Conservation (phyloP, 1,284 basidiomycete species). For the Ceratobasidium sp. region DNA sequence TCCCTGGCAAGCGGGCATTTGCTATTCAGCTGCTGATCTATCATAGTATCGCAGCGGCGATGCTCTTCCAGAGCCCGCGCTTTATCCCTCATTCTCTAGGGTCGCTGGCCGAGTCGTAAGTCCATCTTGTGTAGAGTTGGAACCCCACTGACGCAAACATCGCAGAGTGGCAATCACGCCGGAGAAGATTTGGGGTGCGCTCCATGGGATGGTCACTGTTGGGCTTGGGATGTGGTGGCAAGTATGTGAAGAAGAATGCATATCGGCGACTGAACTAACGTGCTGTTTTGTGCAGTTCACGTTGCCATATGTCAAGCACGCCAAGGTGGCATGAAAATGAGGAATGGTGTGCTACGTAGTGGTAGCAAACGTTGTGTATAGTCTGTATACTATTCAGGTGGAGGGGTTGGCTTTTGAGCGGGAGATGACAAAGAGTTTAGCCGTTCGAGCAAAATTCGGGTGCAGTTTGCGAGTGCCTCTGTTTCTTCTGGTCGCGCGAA, state of each 20-base stretch:
- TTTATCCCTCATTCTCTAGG: constrained; percentile 82
- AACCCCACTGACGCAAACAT: neutral
- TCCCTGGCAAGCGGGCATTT: constrained; percentile 84
- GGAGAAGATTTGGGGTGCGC: constrained; percentile 49
- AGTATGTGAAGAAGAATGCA: constrained; percentile 27
- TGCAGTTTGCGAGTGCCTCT: constrained; percentile 75
- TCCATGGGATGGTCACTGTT: constrained; percentile 49
- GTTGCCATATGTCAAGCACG: constrained; percentile 13
- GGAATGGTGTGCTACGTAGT: neutral
- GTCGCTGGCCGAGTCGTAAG: constrained; percentile 62
- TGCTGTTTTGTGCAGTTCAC: constrained; percentile 7
- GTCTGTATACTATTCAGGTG: constrained; percentile 27
- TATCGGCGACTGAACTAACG: neutral
- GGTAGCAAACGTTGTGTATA: constrained; percentile 7
- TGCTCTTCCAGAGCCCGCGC: constrained; percentile 78
- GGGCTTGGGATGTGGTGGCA: constrained; percentile 52
- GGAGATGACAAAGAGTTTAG: constrained; percentile 5
- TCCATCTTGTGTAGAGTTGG: neutral
- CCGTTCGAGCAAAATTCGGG: constrained; percentile 76
- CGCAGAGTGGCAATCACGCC: constrained; percentile 48
- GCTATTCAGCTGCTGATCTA: constrained; percentile 81
- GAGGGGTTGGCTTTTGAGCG: neutral
- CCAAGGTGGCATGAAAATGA: constrained; percentile 32
- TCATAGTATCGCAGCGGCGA: constrained; percentile 76
- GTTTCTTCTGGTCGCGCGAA: constrained; percentile 82